phyloP scores from a whole-genome alignment of 805 yeast species.

The Candida ovalis region DNA sequence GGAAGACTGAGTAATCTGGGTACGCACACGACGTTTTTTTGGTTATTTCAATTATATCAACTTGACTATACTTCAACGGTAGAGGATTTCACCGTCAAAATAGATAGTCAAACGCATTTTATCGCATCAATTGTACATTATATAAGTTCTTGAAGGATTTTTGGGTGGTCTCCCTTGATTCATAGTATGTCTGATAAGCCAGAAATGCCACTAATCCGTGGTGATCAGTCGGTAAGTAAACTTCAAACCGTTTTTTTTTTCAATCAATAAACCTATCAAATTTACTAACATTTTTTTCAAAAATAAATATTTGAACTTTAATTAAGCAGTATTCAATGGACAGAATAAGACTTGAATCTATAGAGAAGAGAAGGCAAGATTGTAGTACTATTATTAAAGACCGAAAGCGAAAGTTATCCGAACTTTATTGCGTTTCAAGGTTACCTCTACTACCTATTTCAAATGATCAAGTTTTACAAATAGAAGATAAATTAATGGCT shows the following conservation, averaged over 20 bases:
- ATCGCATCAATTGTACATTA: not conserved
- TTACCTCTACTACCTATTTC: constrained; percentile 45
- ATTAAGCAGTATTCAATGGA: constrained; percentile 30
- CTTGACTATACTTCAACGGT: not conserved
- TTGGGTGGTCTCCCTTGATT: not conserved
- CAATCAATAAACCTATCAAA: not conserved
- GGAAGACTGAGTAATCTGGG: not conserved
- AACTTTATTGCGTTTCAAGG: constrained; percentile 56
- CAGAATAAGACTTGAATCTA: constrained; percentile 41
- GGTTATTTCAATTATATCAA: not conserved
- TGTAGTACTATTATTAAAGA: constrained; percentile 42
- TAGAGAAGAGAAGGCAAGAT: constrained; percentile 41
- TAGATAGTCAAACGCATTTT: not conserved
- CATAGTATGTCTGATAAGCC: not conserved
- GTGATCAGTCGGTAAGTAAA: constrained; percentile 2
- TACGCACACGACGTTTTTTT: not conserved
- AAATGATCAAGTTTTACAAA: constrained; percentile 34
- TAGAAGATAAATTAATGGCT: constrained; percentile 37
- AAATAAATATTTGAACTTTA: not conserved
- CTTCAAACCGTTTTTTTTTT: not conserved
- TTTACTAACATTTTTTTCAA: constrained; percentile 3
- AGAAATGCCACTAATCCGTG: not conserved
- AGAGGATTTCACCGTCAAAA: not conserved
- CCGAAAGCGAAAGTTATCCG: constrained; percentile 57
- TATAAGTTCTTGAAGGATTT: not conserved